Evolutionary conservation across 1,284 basidiomycete genomes (phyloP), one percentile per base, ranked within the genome.

Genomic region (Uromyces viciae-fabae): DNA sequence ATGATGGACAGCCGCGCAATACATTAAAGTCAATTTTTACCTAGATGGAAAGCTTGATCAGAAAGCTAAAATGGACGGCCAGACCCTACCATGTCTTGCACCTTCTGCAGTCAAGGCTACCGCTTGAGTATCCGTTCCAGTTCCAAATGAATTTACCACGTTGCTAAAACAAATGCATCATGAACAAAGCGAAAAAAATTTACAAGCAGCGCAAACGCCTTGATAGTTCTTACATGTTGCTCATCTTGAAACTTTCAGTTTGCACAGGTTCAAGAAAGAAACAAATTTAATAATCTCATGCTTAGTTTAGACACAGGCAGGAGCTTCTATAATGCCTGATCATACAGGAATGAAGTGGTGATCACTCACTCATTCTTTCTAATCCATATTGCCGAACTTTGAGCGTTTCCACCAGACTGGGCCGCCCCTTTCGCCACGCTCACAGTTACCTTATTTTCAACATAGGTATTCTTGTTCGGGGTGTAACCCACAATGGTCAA

Each of bases 91-190:
- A 60, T 79, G 77, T 62, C 68, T 52, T 25, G 7, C 31, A n/a
- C 77, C 77, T 31, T 79, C 33, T 7, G 68, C 49, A 8, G 64
- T 79, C 19, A 79, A 22, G 25, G 77, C 77, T 28, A 79, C 64
- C 43, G 77, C 77, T 58, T 79, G 77, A 58, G 77, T 79, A 72
- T 79, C 25, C n/a, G 66, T 79, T 38, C 77, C 77, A 11, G 64
- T 60, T 42, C 77, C 77, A 62, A 43, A 79, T 25, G 25, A 31
- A 60, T 79, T 79, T 15, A 79, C 54, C 66, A 72, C 36, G 38
- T 79, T 79, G 36, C 77, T 79, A 43, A 22, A 8, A 28, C 2
- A 54, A 25, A 25, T 15, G 33, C 7, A 52, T 72, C 69, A 72
- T 49, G 46, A 11, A 22, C 46, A 49, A 49, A 49, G 11, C 46